Conservation (phyloP, 306 rosid species). For the Medicago arabica region DNA sequence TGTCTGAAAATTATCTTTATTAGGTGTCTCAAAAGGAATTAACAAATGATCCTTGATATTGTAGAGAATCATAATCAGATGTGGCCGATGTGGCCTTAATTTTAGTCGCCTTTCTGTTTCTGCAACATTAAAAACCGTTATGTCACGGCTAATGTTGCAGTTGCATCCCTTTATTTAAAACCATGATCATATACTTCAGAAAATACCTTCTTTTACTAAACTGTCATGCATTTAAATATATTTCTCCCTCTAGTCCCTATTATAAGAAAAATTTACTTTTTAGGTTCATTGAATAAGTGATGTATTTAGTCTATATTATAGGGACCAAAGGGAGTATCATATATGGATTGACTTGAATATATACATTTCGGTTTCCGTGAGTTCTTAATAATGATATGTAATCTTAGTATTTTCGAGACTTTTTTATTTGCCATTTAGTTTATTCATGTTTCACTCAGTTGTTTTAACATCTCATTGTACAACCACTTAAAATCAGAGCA, state of each 20-base stretch:
- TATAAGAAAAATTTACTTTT: too few species aligned
- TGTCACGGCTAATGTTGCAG: background rate
- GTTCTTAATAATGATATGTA: too few species aligned
- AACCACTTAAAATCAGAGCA: too few species aligned
- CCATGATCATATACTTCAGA: background rate
- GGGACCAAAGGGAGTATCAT: too few species aligned
- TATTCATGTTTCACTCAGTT: background rate
- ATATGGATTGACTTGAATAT: too few species aligned
- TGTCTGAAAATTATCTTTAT: background rate
- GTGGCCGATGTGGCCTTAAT: background rate
- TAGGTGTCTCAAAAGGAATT: too few species aligned
- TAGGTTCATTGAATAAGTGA: too few species aligned
- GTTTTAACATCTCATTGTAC: too few species aligned
- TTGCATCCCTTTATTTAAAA: background rate
- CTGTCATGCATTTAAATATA: too few species aligned
- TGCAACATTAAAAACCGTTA: background rate
- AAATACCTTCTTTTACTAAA: background rate
- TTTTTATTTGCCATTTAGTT: conserved; percentile 25
- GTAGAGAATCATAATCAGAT: background rate
- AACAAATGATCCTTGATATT: background rate
- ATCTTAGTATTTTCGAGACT: background rate
- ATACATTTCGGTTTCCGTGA: too few species aligned
- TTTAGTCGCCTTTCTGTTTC: background rate
- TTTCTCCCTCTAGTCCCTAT: too few species aligned
- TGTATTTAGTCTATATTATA: too few species aligned